Base-by-base conservation (phyloP, 352 stramenopile genomes). In the Pythium biforme region DNA sequence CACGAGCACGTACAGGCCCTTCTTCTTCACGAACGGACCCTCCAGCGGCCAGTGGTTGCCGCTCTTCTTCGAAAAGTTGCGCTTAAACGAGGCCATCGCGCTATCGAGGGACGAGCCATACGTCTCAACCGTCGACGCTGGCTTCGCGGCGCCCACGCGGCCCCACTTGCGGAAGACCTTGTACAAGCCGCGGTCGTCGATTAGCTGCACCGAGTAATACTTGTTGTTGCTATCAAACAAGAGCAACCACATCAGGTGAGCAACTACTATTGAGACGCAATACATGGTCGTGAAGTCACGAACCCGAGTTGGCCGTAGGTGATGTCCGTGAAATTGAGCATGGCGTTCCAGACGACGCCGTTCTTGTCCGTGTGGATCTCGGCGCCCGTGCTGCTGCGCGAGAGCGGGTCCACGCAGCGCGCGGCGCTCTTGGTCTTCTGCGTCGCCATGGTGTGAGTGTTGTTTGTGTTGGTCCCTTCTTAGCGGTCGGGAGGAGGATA, bases 161-260 rank as follows among this genome's bases (percentile, higher is more conserved):
- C 81, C 81, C 81, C 81, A 90, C 56, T 86, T 87, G 52, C 78
- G 80, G 59, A 86, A 90, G 10, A 86, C 73, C 52, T 71, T 77
- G 68, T 66, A 88, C 0, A 56, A 53, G 10, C 68, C 48, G 20
- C 66, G 45, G 47, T 82, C 70, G 27, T 86, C 54, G 52, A 90
- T 77, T 50, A 90, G 61, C 64, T 90, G 81, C 48, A 85, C 55
- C 73, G 79, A 83, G 73, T 90, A 90, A 46, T 81, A 90, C 59
- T 90, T 90, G 68, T 90, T 90, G 77, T 86, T 88, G 8, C 81
- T 86, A 22, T 23, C 19, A 27, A 49, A 27, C 22, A 40, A 54
- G 27, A 31, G 37, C 10, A 53, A 2, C 5, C 3, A 25, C 22
- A 37, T n/a, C n/a, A n/a, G n/a, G n/a, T 12, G 27, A 40, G 15